Evolutionary conservation across 148 eudicot genomes (phyloP).

Genomic region (Cornus florida): DNA sequence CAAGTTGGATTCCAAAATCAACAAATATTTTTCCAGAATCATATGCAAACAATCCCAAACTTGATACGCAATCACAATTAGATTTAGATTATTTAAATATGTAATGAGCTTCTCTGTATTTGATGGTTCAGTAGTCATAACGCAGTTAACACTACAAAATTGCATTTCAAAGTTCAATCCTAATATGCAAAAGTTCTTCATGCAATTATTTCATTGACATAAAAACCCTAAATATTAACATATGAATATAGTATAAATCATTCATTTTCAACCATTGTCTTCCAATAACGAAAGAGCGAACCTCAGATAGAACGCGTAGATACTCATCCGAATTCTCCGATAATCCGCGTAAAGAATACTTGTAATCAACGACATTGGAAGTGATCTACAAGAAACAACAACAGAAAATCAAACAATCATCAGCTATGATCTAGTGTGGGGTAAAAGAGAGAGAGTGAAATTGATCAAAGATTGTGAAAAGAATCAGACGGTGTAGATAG

Average conservation of each 20-base stretch:
- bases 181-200: neutral
- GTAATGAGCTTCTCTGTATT: neutral
- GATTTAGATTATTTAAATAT: neutral
- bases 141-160: neutral
- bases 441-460: neutral
- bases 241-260: too few species aligned
- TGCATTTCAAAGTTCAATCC: neutral
- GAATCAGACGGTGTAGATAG: constrained; percentile 58
- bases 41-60: neutral
- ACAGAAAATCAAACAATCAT: neutral
- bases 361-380: constrained; percentile 68
- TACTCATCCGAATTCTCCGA: constrained; percentile 54
- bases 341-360: constrained; percentile 66
- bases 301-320: constrained; percentile 48
- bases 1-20: too few species aligned
- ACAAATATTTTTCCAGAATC: too few species aligned
- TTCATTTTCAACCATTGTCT: neutral
- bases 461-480: neutral
- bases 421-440: neutral
- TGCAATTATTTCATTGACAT: neutral
- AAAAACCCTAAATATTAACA: neutral
- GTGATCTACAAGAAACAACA: constrained; percentile 41
- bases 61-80: neutral
- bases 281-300: constrained; percentile 9
- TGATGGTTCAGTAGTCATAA: neutral